These are phyloP conservation scores for Starmerella bombi DNA, from an alignment of 805 yeast genomes.

Conservation along the genomic window DNA sequence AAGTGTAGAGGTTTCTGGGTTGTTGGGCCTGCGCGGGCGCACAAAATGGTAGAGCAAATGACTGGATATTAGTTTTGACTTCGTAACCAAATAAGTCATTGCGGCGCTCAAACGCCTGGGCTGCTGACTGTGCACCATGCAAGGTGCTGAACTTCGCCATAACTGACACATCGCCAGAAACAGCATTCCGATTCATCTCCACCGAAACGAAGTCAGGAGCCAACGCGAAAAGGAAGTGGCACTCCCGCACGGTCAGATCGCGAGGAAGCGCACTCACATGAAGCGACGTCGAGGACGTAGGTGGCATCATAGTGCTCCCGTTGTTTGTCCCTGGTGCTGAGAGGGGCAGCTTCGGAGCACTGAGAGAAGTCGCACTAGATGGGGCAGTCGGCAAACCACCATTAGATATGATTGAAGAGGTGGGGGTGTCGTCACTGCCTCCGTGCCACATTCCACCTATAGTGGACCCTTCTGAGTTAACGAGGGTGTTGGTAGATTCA, in stretches of 20 bases:
- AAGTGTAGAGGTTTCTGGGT: conserved; percentile 13
- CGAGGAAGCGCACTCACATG: conserved; percentile 28
- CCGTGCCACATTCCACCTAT: neutral
- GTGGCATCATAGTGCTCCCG: conserved; percentile 8
- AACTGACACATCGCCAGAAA: conserved; percentile 21
- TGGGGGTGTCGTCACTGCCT: neutral
- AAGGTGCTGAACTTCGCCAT: conserved; percentile 24
- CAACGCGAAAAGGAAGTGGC: conserved; percentile 29
- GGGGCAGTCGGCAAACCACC: neutral
- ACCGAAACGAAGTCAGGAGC: conserved; percentile 28
- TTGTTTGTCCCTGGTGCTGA: conserved; percentile 4
- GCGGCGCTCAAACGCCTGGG: conserved; percentile 22
- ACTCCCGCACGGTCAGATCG: conserved; percentile 29
- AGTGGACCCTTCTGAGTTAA: neutral
- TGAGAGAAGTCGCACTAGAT: neutral
- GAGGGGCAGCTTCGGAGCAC: neutral
- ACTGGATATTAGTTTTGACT: conserved; percentile 11
- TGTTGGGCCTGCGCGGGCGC: conserved; percentile 4
- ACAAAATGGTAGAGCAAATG: neutral
- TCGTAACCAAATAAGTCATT: conserved; percentile 22
- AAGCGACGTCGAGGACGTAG: conserved; percentile 14
- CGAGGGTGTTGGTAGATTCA: neutral
- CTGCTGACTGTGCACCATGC: conserved; percentile 25
- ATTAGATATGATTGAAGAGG: neutral
- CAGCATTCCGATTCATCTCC: conserved; percentile 26